Base-by-base conservation (phyloP, 371 early-diverging fungal genomes). In the Lichtheimia ramosa region DNA sequence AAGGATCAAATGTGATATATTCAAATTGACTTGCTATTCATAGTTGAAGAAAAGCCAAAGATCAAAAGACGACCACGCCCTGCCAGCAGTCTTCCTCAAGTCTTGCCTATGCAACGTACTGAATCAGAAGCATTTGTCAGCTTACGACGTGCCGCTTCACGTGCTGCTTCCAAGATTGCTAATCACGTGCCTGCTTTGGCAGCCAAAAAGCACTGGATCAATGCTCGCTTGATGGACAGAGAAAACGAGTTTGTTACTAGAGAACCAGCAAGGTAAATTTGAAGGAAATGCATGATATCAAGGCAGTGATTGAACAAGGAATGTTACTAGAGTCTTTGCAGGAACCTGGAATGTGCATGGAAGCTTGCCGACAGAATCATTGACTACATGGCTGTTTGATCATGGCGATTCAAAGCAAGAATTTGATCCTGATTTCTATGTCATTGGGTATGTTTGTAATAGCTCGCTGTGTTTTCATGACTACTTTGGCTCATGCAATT, bases 301-400 rank as follows among this genome's bases (percentile, higher is more conserved):
- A 8, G 2, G 10, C 6, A 10, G 34, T 4, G 34, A 8, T 34
- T 34, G 8, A 34, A 6, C 0, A 10, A 8, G 34, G 34, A 10
- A 34, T 34, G 34, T 0, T 34, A 18, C 54, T 61, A 87, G 89
- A 43, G 72, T 90, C 2, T 92, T 94, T 73, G 83, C 88, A 1
- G 96, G 95, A 0, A 92, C 96, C 0, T 96, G 94, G 92, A 96
- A 96, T 62, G 94, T 96, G 15, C 93, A 93, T 70, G 95, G 94
- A 10, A 82, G 81, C 21, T 63, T 75, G 12, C 85, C 92, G 1
- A 73, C 83, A 3, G 75, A 84, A 39, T 64, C 83, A 1, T 43
- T 95, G 15, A 61, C 70, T 1, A 65, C 80, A 7, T 97, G 96
- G 96, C 66, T 94, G 1, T 65, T 73, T 34, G 70, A 69, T 51